Conservation (phyloP, 2,329 filamentous ascomycete species). For the Penicillium italicum region DNA sequence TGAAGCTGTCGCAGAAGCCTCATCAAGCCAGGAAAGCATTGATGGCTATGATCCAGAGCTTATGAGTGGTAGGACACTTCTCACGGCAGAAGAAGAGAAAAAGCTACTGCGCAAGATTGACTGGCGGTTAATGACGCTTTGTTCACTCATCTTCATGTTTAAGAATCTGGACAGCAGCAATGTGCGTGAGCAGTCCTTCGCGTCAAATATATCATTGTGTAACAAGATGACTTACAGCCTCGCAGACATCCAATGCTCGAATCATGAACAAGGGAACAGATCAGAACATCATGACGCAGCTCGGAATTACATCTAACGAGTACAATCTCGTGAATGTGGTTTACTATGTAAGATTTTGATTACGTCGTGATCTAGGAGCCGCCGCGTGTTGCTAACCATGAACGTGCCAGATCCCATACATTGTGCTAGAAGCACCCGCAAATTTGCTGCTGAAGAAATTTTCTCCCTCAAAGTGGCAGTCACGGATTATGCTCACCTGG, state of each 20-base stretch:
- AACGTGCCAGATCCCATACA: conserved; percentile 21
- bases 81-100: conserved; percentile 45
- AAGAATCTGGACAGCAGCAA: conserved; percentile 34
- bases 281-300: conserved; percentile 26
- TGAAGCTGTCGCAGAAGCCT: conserved; percentile 12
- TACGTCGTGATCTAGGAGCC: not conserved
- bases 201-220: not conserved
- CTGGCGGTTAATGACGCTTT: conserved; percentile 44
- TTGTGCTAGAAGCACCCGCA: conserved; percentile 25
- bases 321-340: conserved; percentile 35
- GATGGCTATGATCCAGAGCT: conserved; percentile 30
- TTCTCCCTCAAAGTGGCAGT: conserved; percentile 30
- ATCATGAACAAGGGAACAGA: conserved; percentile 37
- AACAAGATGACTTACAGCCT: conserved; percentile 1
- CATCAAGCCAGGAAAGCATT: conserved; percentile 15
- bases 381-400: not conserved
- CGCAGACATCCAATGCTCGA: conserved; percentile 33
- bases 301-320: conserved; percentile 30
- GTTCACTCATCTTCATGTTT: conserved; percentile 31
- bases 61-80: conserved; percentile 31
- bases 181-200: conserved; percentile 12
- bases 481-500: conserved; percentile 30
- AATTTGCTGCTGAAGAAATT: conserved; percentile 34
- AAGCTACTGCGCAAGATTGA: conserved; percentile 45
- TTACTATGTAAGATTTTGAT: conserved; percentile 31